These are phyloP conservation scores for Dendrocalamus sinicus DNA, from an alignment of 176 grass and related monocot species.

Conservation along the genomic window DNA sequence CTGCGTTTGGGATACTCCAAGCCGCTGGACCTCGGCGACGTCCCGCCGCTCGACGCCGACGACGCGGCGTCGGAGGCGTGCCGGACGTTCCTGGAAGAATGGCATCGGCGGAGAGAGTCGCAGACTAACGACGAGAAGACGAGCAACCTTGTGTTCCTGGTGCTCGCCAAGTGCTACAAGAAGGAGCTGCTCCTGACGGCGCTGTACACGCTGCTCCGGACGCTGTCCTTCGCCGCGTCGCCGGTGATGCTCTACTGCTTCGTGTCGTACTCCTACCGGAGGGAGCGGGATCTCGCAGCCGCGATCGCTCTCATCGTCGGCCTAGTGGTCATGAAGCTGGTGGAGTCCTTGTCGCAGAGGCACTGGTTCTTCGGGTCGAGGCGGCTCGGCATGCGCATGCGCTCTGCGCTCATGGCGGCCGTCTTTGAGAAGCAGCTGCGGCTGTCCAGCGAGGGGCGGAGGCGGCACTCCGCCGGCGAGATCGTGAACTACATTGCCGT, in stretches of 20 bases:
- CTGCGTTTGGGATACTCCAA: conserved; percentile 67
- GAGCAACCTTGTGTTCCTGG: conserved; percentile 57
- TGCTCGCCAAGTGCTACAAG: conserved; percentile 63
- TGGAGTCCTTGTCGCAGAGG: conserved; percentile 79
- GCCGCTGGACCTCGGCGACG: conserved; percentile 58
- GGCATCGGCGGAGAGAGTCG: conserved; percentile 37
- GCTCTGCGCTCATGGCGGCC: conserved; percentile 80
- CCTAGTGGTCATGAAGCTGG: conserved; percentile 62
- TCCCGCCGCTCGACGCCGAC: conserved; percentile 71
- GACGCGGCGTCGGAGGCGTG: conserved; percentile 65
- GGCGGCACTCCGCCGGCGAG: conserved; percentile 71
- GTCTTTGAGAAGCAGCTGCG: conserved; percentile 78
- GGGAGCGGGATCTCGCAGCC: conserved; percentile 31
- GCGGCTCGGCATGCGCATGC: conserved; percentile 90
- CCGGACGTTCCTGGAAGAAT: conserved; percentile 55
- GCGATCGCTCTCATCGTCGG: conserved; percentile 41
- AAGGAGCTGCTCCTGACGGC: conserved; percentile 67
- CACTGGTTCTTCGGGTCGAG: conserved; percentile 86
- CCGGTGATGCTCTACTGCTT: conserved; percentile 64
- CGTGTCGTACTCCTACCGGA: conserved; percentile 58
- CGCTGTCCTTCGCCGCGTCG: conserved; percentile 59
- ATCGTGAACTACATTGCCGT: conserved; percentile 81
- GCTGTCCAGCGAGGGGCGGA: conserved; percentile 59
- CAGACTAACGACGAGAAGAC: background rate
- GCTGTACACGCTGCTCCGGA: conserved; percentile 71